Percentiles rank a stretch among this genome's conserved stretches.
Conservation (phyloP, 2,329 filamentous ascomycete species). For the Cadophora malorum region DNA sequence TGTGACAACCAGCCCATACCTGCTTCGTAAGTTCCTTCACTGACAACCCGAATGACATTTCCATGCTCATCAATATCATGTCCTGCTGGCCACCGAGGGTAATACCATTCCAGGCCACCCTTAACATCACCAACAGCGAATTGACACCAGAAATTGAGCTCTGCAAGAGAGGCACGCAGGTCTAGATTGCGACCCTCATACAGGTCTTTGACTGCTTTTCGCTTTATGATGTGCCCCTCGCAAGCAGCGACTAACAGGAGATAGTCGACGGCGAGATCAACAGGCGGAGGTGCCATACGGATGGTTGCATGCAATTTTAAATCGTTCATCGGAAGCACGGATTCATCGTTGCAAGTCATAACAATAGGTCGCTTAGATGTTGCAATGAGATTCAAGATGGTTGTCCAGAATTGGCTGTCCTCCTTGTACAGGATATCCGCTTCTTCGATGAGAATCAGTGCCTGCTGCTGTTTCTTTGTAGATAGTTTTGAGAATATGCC, state of each 20-base stretch:
- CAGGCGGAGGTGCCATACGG: constrained; percentile 71
- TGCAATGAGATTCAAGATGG: constrained; percentile 75
- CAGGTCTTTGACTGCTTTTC: constrained; percentile 70
- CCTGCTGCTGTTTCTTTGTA: constrained; percentile 76
- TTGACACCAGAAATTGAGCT: constrained; percentile 97
- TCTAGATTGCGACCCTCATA: constrained; percentile 75
- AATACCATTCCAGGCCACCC: constrained; percentile 89
- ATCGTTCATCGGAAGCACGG: constrained; percentile 74
- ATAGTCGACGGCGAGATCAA: constrained; percentile 76
- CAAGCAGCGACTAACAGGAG: constrained; percentile 82
- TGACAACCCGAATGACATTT: constrained; percentile 77
- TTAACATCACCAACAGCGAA: constrained; percentile 90
- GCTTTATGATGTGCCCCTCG: constrained; percentile 81
- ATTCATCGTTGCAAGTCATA: constrained; percentile 93
- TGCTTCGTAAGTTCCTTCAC: constrained; percentile 75
- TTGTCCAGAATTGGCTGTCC: constrained; percentile 93
- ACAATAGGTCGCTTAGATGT: constrained; percentile 92
- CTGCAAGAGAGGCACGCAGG: constrained; percentile 79
- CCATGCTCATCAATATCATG: constrained; percentile 71
- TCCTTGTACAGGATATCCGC: constrained; percentile 94
- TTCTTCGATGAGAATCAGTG: constrained; percentile 91
- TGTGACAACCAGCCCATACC: constrained; percentile 81
- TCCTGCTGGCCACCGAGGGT: constrained; percentile 76
- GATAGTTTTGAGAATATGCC: constrained; percentile 29
- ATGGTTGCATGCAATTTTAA: constrained; percentile 87